phyloP scores from a whole-genome alignment of 306 rosid species.

The Fragaria nilgerrensis region DNA sequence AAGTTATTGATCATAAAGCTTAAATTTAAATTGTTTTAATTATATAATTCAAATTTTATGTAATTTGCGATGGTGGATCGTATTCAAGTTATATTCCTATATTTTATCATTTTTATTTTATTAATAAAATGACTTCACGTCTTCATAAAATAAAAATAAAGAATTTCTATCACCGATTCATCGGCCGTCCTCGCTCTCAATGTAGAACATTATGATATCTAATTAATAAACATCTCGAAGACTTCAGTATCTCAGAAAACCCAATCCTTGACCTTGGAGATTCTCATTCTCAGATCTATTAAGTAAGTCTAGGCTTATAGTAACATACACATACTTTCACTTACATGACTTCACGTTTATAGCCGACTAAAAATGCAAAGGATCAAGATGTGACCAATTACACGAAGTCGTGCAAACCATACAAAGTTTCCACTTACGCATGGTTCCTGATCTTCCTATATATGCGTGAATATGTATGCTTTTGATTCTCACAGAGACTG shows the following conservation, averaged over 20 bases:
- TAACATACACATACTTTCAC: not conserved
- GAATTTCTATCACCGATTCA: too few relatives aligned
- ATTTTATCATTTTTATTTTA: too few relatives aligned
- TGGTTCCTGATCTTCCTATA: not conserved
- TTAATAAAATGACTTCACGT: too few relatives aligned
- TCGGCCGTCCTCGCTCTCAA: too few relatives aligned
- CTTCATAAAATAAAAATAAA: too few relatives aligned
- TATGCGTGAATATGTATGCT: not conserved
- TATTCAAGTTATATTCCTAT: too few relatives aligned
- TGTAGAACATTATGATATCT: too few relatives aligned
- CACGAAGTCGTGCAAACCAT: constrained; percentile 7
- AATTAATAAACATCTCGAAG: not conserved
- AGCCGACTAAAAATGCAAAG: not conserved
- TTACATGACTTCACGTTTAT: constrained; percentile 6
- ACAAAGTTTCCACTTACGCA: not conserved
- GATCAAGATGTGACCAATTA: not conserved
- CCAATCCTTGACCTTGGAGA: constrained; percentile 8
- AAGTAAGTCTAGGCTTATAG: not conserved
- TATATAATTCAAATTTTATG: too few relatives aligned
- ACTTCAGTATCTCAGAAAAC: too few relatives aligned
- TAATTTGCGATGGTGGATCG: too few relatives aligned
- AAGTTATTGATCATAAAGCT: too few relatives aligned
- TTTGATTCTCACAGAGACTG: not conserved
- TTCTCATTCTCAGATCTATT: not conserved
- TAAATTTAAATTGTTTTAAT: too few relatives aligned